Conservation (phyloP, 1,284 basidiomycete species). For the Dichomitus squalens region DNA sequence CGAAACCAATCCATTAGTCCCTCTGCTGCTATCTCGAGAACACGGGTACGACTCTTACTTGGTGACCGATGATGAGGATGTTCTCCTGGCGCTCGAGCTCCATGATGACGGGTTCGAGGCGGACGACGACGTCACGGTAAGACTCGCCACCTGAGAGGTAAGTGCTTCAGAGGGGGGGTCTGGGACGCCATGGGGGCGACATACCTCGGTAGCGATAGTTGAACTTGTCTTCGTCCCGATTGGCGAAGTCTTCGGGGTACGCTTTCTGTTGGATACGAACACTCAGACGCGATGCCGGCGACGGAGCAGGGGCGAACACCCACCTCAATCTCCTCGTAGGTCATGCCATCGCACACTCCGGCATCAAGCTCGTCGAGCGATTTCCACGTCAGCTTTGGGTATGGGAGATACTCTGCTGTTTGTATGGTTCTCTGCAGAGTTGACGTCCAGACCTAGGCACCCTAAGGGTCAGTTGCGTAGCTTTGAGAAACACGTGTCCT, state of each 20-base stretch:
- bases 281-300: not conserved
- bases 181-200: not conserved
- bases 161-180: not conserved
- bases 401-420: conserved; percentile 83
- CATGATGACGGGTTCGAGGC: conserved; percentile 98
- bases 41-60: conserved; percentile 46
- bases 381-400: conserved; percentile 97
- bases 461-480: too few species aligned
- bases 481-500: too few species aligned
- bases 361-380: conserved; percentile 98
- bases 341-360: conserved; percentile 99
- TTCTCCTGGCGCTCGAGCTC: conserved; percentile 98
- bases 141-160: conserved; percentile 77
- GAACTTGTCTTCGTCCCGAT: conserved; percentile 98
- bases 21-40: too few species aligned
- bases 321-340: conserved; percentile 98
- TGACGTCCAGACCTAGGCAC: conserved; percentile 95
- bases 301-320: conserved; percentile 11
- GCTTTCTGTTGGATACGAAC: conserved; percentile 67
- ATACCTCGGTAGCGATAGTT: conserved; percentile 93
- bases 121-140: conserved; percentile 94
- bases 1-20: conserved; percentile 5
- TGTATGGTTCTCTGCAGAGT: conserved; percentile 93
- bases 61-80: conserved; percentile 96
- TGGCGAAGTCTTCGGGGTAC: conserved; percentile 99